Evolutionary conservation across 1,284 basidiomycete species (phyloP).

Genomic region (Apiotrichum sp.): DNA sequence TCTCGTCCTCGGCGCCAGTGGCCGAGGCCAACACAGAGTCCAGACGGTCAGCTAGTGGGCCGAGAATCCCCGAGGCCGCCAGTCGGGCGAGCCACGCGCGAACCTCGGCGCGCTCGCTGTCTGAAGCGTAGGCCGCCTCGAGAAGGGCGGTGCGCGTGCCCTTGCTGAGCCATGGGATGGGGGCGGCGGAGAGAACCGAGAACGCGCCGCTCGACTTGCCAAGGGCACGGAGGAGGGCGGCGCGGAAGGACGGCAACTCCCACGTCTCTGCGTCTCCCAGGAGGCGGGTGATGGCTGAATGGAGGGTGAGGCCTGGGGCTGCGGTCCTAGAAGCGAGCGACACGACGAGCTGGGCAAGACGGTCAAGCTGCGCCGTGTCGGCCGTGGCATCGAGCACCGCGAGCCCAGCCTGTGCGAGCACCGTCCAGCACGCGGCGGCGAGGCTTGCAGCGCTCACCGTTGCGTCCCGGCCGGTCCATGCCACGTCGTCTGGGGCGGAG

Average conservation of each 20-base stretch:
- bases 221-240: conserved; percentile 13
- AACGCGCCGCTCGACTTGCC: conserved; percentile 6
- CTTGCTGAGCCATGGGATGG: conserved; percentile 14
- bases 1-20: not conserved
- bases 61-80: conserved; percentile 11
- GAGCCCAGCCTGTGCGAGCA: conserved; percentile 20
- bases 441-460: conserved; percentile 7
- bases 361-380: conserved; percentile 10
- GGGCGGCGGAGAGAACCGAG: conserved; percentile 11
- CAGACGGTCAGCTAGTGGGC: conserved; percentile 9
- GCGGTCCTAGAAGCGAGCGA: not conserved
- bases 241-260: conserved; percentile 11
- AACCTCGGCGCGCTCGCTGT: conserved; percentile 6
- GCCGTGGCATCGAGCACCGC: conserved; percentile 15
- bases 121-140: conserved; percentile 13
- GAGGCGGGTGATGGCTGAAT: conserved; percentile 2
- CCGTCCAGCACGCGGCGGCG: conserved; percentile 21
- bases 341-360: conserved; percentile 3
- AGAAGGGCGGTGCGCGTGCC: conserved; percentile 11
- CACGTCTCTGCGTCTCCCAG: conserved; percentile 15
- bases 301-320: not conserved
- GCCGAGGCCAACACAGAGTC: conserved; percentile 9
- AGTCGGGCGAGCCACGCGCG: conserved; percentile 18
- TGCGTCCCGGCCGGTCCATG: conserved; percentile 13
- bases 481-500: not conserved